Evolutionary conservation across 306 rosid genomes (phyloP).

Genomic region (Gastrolobium villosum): DNA sequence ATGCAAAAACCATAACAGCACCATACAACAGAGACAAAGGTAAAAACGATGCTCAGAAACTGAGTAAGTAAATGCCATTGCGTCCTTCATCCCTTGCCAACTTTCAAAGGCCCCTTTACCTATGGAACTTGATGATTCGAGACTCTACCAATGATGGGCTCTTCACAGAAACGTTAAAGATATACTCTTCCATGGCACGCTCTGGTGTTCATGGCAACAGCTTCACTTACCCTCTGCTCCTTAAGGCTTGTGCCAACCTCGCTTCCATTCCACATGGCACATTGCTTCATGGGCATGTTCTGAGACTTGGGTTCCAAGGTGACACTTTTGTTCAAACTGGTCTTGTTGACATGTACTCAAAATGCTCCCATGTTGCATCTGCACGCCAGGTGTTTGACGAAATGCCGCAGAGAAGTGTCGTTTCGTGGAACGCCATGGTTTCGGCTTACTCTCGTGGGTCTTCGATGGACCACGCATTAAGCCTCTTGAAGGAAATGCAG

Average conservation of each 20-base stretch:
- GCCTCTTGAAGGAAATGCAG: slow-evolving; percentile 59
- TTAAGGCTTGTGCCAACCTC: slow-evolving; percentile 56
- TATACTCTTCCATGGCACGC: slow-evolving; percentile 52
- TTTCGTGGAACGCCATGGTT: slow-evolving; percentile 75
- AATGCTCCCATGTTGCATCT: slow-evolving; percentile 30
- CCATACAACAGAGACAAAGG: not conserved
- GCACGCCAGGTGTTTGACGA: slow-evolving; percentile 54
- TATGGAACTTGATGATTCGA: slow-evolving; percentile 58
- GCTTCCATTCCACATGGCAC: slow-evolving; percentile 46
- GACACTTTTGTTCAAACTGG: slow-evolving; percentile 52
- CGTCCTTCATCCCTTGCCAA: slow-evolving; percentile 34
- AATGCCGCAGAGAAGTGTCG: slow-evolving; percentile 62
- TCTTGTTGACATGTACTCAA: slow-evolving; percentile 51
- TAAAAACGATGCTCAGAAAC: not conserved
- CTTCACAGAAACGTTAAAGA: slow-evolving; percentile 41
- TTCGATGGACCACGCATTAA: slow-evolving; percentile 49
- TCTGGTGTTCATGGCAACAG: slow-evolving; percentile 52
- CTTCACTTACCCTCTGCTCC: slow-evolving; percentile 50
- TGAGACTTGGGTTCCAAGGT: slow-evolving; percentile 42
- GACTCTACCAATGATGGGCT: slow-evolving; percentile 48
- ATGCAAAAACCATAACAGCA: not conserved
- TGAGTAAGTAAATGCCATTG: slow-evolving; percentile 29
- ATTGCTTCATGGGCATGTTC: slow-evolving; percentile 47
- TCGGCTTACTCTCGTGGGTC: slow-evolving; percentile 62
- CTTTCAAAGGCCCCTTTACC: slow-evolving; percentile 45